A percentile compares a stretch with the other conserved stretches of the same genome.
Conservation (phyloP, 345 rosid genomes). For the Stellera chamaejasme region DNA sequence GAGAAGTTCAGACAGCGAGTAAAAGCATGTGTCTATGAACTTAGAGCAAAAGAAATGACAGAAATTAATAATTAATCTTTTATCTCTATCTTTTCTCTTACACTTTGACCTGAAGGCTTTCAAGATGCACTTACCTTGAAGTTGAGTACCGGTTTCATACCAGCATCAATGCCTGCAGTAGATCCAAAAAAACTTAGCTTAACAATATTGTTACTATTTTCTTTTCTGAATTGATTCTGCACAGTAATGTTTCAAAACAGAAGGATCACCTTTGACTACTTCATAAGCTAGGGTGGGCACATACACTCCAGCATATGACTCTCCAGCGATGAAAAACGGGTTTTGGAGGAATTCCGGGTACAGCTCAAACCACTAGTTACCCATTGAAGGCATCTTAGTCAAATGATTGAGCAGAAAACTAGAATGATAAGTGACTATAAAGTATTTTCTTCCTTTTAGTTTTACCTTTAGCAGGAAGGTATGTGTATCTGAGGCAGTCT, state of each 20-base stretch:
- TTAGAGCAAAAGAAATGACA: slow-evolving; percentile 1
- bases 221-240: too few relatives aligned
- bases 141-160: slow-evolving; percentile 51
- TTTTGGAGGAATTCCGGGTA: slow-evolving; percentile 75
- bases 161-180: slow-evolving; percentile 53
- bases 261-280: slow-evolving; percentile 53
- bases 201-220: neutral
- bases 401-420: neutral
- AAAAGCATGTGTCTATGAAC: slow-evolving; percentile 1
- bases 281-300: slow-evolving; percentile 79
- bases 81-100: too few relatives aligned
- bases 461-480: slow-evolving; percentile 63
- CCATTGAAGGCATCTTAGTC: slow-evolving; percentile 5
- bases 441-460: neutral
- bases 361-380: slow-evolving; percentile 67
- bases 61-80: too few relatives aligned
- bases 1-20: slow-evolving; percentile 8
- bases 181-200: neutral
- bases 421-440: neutral
- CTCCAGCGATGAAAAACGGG: slow-evolving; percentile 79
- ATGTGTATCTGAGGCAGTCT: slow-evolving; percentile 68
- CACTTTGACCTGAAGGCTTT: too few relatives aligned
- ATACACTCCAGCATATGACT: slow-evolving; percentile 89
- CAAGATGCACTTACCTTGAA: slow-evolving; percentile 41
- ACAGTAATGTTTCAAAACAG: slow-evolving; percentile 8